A percentile compares a stretch with the other conserved stretches of the same genome.
These are phyloP conservation scores for Thielaviopsis ethacetica DNA, from an alignment of 2,329 filamentous ascomycete genomes.

Conservation along the genomic window DNA sequence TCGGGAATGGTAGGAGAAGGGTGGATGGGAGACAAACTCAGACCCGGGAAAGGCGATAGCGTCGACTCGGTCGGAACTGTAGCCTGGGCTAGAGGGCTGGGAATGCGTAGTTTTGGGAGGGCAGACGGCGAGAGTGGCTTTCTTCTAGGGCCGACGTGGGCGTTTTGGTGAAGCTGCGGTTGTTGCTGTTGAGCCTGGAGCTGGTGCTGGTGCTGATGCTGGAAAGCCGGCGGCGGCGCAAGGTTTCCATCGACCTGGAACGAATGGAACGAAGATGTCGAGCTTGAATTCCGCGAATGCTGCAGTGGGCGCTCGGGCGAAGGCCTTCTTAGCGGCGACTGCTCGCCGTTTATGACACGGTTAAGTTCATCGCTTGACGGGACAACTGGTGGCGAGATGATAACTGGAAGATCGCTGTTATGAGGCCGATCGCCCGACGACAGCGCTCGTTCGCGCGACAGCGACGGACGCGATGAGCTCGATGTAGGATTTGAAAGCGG, in stretches of 20 bases:
- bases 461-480: background rate
- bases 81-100: slow-evolving; percentile 37
- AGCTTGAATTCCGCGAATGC: slow-evolving; percentile 11
- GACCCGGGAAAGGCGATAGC: slow-evolving; percentile 30
- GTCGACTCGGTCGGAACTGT: slow-evolving; percentile 18
- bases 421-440: slow-evolving; percentile 27
- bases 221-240: slow-evolving; percentile 22
- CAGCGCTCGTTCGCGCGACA: slow-evolving; percentile 22
- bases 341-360: background rate
- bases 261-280: slow-evolving; percentile 12
- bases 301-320: background rate
- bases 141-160: slow-evolving; percentile 4
- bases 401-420: background rate
- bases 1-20: slow-evolving; percentile 7
- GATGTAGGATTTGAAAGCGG: background rate
- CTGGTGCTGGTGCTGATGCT: slow-evolving; percentile 2
- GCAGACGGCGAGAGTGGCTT: slow-evolving; percentile 3
- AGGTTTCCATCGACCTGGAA: slow-evolving; percentile 23
- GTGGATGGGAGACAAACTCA: slow-evolving; percentile 19
- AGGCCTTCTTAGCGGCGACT: background rate
- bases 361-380: slow-evolving; percentile 2
- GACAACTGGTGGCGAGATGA: background rate
- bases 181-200: background rate
- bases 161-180: background rate
- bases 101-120: slow-evolving; percentile 22